Percentiles rank a stretch among this genome's conserved stretches.
phyloP scores from a whole-genome alignment of 768 basidiomycete species.

The Termitomyces sp. region DNA sequence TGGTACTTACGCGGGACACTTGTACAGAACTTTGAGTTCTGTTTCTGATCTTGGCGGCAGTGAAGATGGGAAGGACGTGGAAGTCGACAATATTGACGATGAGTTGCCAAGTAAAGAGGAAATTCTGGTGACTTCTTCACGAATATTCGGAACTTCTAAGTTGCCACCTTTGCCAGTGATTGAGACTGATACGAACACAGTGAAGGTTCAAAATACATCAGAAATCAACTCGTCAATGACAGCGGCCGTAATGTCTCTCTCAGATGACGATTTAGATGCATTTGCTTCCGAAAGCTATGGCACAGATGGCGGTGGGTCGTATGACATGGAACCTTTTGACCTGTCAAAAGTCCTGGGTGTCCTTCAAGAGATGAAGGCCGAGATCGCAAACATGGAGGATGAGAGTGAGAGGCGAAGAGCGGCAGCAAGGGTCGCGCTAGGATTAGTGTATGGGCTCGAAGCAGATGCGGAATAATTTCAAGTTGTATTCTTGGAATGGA shows the following conservation, averaged over 20 bases:
- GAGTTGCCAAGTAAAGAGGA: constrained; percentile 43
- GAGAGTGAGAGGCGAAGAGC: constrained; percentile 59
- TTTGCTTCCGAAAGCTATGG: background rate
- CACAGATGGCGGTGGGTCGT: constrained; percentile 9
- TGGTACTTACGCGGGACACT: constrained; percentile 15
- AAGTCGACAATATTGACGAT: constrained; percentile 19
- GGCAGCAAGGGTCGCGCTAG: constrained; percentile 68
- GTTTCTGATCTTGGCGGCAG: constrained; percentile 51
- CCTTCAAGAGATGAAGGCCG: constrained; percentile 65
- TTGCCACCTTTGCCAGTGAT: background rate
- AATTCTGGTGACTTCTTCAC: constrained; percentile 39
- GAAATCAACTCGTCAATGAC: background rate
- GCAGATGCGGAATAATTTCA: constrained; percentile 6
- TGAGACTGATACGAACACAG: background rate
- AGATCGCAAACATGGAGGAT: constrained; percentile 63
- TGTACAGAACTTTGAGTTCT: constrained; percentile 52
- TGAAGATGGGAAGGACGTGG: constrained; percentile 24
- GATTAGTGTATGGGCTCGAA: constrained; percentile 64
- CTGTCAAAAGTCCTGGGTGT: constrained; percentile 52
- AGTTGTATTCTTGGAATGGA: background rate
- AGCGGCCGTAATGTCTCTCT: background rate
- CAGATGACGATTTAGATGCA: constrained; percentile 5
- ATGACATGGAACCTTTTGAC: constrained; percentile 50
- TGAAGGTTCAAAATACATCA: background rate
- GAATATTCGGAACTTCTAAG: constrained; percentile 39